phyloP scores from a whole-genome alignment of 768 basidiomycete genomes.

The Sporobolomyces phaffii region DNA sequence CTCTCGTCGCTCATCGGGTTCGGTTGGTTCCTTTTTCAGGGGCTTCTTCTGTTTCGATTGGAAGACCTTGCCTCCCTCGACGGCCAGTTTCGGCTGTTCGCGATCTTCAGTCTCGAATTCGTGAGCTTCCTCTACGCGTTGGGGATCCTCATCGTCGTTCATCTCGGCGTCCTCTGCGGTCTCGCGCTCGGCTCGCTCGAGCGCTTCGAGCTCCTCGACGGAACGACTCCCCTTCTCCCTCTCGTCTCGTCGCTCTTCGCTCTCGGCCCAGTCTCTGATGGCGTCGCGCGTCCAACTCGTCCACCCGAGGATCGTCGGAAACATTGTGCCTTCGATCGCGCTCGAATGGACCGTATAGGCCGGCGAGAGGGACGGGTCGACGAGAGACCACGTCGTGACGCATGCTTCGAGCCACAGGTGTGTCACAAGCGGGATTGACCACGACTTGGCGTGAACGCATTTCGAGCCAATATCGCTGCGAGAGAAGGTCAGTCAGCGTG shows the following conservation, averaged over 20 bases:
- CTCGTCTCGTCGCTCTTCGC: background rate
- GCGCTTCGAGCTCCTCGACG: constrained; percentile 23
- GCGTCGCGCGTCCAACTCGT: constrained; percentile 25
- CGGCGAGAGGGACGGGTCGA: constrained; percentile 30
- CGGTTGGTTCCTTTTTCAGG: no score
- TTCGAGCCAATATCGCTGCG: constrained; percentile 53
- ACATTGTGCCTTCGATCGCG: constrained; percentile 9
- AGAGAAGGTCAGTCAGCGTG: background rate
- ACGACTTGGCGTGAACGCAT: constrained; percentile 64
- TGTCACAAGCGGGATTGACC: constrained; percentile 81
- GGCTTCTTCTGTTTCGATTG: no score
- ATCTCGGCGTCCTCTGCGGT: no score
- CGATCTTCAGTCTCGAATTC: no score
- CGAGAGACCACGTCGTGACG: constrained; percentile 61
- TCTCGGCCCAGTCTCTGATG: constrained; percentile 41
- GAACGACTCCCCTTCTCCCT: background rate
- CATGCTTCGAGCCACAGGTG: constrained; percentile 90
- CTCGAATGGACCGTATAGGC: background rate
- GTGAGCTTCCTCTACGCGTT: background rate
- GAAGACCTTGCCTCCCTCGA: no score
- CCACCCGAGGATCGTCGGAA: constrained; percentile 17
- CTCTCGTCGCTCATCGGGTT: no score
- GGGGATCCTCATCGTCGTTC: background rate
- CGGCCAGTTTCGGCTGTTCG: no score
- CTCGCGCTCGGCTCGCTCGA: constrained; percentile 12